Evolutionary conservation across 2,329 filamentous ascomycete species (phyloP).

Genomic region (Penicillium sp.): DNA sequence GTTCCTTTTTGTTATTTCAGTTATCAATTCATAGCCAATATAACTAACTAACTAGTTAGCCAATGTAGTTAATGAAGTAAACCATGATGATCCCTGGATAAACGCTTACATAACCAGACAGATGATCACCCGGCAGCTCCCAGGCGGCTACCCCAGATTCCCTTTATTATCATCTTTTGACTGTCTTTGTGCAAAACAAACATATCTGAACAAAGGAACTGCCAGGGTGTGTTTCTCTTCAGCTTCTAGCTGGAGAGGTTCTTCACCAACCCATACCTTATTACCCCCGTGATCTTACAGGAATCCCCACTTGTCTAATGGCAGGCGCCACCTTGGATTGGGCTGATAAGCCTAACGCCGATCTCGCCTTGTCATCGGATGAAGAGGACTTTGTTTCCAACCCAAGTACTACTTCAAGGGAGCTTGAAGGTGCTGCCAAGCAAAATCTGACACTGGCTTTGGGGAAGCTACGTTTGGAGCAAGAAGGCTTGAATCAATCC

Average conservation of each 20-base stretch:
- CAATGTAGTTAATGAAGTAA: neutral
- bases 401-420: conserved; percentile 25
- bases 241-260: conserved; percentile 5
- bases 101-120: neutral
- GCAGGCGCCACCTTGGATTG: conserved; percentile 25
- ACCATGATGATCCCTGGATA: neutral
- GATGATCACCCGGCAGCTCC: neutral
- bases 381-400: conserved; percentile 32
- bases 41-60: too few relatives aligned
- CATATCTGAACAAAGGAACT: neutral
- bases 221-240: neutral
- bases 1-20: neutral
- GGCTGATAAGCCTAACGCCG: conserved; percentile 24
- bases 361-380: conserved; percentile 27
- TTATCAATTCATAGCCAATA: neutral
- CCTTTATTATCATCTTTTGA: neutral
- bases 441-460: conserved; percentile 11
- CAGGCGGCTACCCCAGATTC: conserved; percentile 6
- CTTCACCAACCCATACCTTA: neutral
- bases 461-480: conserved; percentile 11
- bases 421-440: conserved; percentile 11
- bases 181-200: neutral
- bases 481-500: conserved; percentile 8
- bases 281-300: neutral
- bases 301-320: conserved; percentile 20